phyloP scores from a whole-genome alignment of 306 rosid species.

The Medicago arabica region DNA sequence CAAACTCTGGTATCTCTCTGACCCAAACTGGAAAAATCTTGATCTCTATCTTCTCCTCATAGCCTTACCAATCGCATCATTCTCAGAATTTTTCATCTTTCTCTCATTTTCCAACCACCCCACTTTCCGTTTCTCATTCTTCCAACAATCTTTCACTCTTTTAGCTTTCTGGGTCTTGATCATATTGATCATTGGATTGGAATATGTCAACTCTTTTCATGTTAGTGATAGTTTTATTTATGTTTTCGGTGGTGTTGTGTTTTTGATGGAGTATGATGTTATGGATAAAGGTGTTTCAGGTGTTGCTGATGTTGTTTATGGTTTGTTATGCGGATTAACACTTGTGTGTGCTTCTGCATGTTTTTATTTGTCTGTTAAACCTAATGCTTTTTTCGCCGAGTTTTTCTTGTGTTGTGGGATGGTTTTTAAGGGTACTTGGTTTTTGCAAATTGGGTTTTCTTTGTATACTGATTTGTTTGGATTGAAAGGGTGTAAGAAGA shows the following conservation, averaged over 20 bases:
- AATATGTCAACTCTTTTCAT: constrained; percentile 44
- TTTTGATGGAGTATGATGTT: constrained; percentile 51
- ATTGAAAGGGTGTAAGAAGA: constrained; percentile 71
- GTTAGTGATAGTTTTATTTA: constrained; percentile 55
- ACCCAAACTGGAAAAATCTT: constrained; percentile 73
- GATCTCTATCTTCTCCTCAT: constrained; percentile 70
- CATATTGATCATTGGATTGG: constrained; percentile 54
- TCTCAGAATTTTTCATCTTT: constrained; percentile 69
- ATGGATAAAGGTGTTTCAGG: constrained; percentile 63
- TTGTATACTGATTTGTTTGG: constrained; percentile 74
- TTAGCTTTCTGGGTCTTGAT: constrained; percentile 73
- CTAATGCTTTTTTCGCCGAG: constrained; percentile 75
- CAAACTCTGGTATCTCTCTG: constrained; percentile 75
- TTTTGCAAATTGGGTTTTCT: constrained; percentile 74
- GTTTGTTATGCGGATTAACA: constrained; percentile 58
- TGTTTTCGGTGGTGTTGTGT: constrained; percentile 51
- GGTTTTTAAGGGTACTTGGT: constrained; percentile 86
- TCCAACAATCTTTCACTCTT: constrained; percentile 64
- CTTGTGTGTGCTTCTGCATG: constrained; percentile 67
- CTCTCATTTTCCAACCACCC: constrained; percentile 71
- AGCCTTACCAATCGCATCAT: constrained; percentile 72
- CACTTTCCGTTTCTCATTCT: constrained; percentile 64
- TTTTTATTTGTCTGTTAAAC: constrained; percentile 65
- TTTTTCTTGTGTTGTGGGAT: constrained; percentile 69
- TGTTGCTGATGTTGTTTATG: constrained; percentile 63